Evolutionary conservation across 441 rosid species (phyloP).

Genomic region (Metrosideros polymorpha): DNA sequence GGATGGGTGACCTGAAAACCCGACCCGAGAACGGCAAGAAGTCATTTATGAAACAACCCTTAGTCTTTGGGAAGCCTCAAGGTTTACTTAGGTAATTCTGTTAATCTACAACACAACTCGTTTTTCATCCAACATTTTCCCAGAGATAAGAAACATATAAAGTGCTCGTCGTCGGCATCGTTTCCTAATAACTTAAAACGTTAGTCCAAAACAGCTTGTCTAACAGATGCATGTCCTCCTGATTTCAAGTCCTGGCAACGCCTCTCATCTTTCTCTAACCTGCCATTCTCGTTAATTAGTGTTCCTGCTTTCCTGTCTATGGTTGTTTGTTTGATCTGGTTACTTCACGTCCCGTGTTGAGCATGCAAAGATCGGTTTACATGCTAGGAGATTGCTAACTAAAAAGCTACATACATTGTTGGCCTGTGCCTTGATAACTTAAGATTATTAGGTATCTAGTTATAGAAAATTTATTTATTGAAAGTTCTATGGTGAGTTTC

Average conservation of each 20-base stretch:
- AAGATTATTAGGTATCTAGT: not conserved
- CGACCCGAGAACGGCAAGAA: not conserved
- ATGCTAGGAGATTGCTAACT: too few relatives aligned
- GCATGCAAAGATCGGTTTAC: not conserved
- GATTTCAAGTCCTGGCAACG: not conserved
- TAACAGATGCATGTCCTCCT: not conserved
- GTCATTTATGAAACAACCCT: not conserved
- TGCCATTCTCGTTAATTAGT: not conserved
- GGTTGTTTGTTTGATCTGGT: not conserved
- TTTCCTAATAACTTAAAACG: not conserved
- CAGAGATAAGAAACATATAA: too few relatives aligned
- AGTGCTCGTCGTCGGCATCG: not conserved
- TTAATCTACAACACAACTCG: too few relatives aligned
- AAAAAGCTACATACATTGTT: not conserved
- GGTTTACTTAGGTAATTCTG: not conserved
- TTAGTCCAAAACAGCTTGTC: not conserved
- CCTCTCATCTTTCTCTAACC: not conserved
- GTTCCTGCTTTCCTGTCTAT: not conserved
- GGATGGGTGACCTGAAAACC: not conserved
- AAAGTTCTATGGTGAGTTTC: not conserved
- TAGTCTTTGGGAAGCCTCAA: not conserved
- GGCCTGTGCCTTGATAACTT: not conserved
- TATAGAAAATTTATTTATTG: not conserved
- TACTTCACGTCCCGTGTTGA: not conserved
- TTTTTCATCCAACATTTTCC: too few relatives aligned